A percentile compares a stretch with the other conserved stretches of the same genome.
Evolutionary conservation across 768 basidiomycete species (phyloP).

Genomic region (Leccinum subgranulosum): DNA sequence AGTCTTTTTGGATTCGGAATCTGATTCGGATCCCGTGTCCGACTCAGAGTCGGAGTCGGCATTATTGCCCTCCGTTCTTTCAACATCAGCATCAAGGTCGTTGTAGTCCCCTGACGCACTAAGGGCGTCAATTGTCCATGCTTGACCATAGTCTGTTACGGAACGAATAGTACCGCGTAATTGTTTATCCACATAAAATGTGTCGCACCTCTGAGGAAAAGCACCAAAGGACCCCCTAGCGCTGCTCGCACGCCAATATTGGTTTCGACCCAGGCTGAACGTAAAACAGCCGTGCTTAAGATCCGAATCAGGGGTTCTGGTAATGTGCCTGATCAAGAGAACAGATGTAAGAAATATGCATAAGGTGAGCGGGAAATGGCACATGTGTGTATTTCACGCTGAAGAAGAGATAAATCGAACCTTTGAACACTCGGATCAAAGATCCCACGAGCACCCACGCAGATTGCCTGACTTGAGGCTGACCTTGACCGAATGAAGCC

Average conservation of each 20-base stretch:
- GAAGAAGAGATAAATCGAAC: conserved; percentile 25
- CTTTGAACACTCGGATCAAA: conserved; percentile 45
- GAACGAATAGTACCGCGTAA: background rate
- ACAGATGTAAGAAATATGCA: conserved; percentile 1
- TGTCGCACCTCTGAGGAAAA: conserved; percentile 63
- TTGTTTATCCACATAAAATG: background rate
- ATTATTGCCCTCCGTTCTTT: conserved; percentile 26
- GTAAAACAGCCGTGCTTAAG: conserved; percentile 56
- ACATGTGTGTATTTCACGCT: background rate
- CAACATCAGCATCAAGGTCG: conserved; percentile 28
- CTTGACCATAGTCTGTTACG: conserved; percentile 55
- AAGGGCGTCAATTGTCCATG: conserved; percentile 48
- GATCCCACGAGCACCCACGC: conserved; percentile 59
- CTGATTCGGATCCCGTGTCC: conserved; percentile 23
- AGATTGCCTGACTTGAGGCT: conserved; percentile 70
- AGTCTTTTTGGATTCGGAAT: conserved; percentile 17
- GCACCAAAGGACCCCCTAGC: conserved; percentile 71
- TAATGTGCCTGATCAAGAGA: conserved; percentile 20
- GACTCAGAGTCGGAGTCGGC: conserved; percentile 37
- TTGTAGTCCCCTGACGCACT: conserved; percentile 12
- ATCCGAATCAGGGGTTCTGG: conserved; percentile 36
- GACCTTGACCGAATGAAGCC: conserved; percentile 49
- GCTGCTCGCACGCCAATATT: conserved; percentile 63
- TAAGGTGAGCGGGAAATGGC: background rate
- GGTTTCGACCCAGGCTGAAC: conserved; percentile 69